phyloP scores from a whole-genome alignment of 495 filamentous ascomycete species.

The Aspergillus nidulans region DNA sequence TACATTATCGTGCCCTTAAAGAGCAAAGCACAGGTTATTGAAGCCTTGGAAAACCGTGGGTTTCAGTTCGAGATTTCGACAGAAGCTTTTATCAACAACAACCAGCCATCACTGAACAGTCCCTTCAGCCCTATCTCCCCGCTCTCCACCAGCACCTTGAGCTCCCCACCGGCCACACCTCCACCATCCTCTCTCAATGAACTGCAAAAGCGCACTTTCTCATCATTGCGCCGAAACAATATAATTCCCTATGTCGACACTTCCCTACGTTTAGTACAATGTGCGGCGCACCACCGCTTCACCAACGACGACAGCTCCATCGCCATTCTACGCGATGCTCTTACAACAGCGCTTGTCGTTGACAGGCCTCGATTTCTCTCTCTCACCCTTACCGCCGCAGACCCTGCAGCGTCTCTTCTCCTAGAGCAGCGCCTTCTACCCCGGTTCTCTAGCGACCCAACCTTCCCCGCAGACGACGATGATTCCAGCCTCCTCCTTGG shows the following conservation, averaged over 20 bases:
- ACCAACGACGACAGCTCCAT: constrained; percentile 43
- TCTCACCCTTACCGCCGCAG: constrained; percentile 76
- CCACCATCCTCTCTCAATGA: constrained; percentile 73
- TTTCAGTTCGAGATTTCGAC: constrained; percentile 78
- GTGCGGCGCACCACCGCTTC: constrained; percentile 63
- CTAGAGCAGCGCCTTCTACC: constrained; percentile 70
- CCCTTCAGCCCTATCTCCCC: constrained; percentile 29
- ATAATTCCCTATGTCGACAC: constrained; percentile 69
- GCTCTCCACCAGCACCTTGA: constrained; percentile 23
- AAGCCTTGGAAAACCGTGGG: constrained; percentile 70
- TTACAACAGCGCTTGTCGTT: constrained; percentile 51
- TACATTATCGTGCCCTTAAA: constrained; percentile 88
- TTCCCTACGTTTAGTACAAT: constrained; percentile 71
- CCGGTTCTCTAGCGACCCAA: constrained; percentile 44
- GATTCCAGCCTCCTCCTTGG: constrained; percentile 61
- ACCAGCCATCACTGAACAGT: constrained; percentile 17
- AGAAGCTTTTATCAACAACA: constrained; percentile 60
- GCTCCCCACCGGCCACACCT: constrained; percentile 61
- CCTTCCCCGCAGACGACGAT: constrained; percentile 44
- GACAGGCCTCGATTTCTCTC: constrained; percentile 76
- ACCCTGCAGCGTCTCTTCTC: constrained; percentile 73
- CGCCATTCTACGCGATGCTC: constrained; percentile 41
- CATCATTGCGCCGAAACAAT: constrained; percentile 63
- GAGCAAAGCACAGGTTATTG: constrained; percentile 65
- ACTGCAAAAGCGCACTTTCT: constrained; percentile 78